phyloP scores from a whole-genome alignment of 148 eudicot species.

The Mesembryanthemum crystallinum region DNA sequence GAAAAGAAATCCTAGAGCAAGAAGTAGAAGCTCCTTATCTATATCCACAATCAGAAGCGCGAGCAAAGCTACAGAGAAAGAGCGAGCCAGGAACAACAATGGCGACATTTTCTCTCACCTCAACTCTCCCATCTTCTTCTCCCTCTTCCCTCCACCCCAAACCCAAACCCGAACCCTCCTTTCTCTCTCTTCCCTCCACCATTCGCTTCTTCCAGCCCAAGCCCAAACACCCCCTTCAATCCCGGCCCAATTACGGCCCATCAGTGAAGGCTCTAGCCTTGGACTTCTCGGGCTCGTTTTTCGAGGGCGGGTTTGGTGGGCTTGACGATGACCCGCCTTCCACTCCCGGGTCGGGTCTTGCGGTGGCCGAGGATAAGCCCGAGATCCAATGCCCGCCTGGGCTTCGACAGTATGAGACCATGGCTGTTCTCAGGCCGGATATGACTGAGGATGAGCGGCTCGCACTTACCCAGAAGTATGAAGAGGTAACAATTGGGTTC shows the following conservation, averaged over 20 bases:
- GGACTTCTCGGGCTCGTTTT: conserved; percentile 63
- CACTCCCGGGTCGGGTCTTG: conserved; percentile 31
- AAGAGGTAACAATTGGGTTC: conserved; percentile 48
- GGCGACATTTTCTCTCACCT: conserved; percentile 33
- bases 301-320: conserved; percentile 64
- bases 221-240: conserved; percentile 3
- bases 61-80: neutral
- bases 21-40: conserved; percentile 15
- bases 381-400: conserved; percentile 91
- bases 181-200: conserved; percentile 19
- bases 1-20: too few relatives aligned
- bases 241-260: conserved; percentile 11
- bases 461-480: conserved; percentile 69
- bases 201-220: neutral
- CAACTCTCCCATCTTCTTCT: conserved; percentile 31
- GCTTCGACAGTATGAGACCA: conserved; percentile 76
- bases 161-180: conserved; percentile 11
- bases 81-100: conserved; percentile 13
- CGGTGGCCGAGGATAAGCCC: conserved; percentile 56
- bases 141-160: conserved; percentile 14
- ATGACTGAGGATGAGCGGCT: conserved; percentile 95
- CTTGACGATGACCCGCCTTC: conserved; percentile 45
- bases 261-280: conserved; percentile 42
- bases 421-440: conserved; percentile 84
- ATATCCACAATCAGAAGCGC: conserved; percentile 2